These are phyloP conservation scores for Hyphopichia homilentoma DNA, from an alignment of 805 yeast species.

Conservation along the genomic window DNA sequence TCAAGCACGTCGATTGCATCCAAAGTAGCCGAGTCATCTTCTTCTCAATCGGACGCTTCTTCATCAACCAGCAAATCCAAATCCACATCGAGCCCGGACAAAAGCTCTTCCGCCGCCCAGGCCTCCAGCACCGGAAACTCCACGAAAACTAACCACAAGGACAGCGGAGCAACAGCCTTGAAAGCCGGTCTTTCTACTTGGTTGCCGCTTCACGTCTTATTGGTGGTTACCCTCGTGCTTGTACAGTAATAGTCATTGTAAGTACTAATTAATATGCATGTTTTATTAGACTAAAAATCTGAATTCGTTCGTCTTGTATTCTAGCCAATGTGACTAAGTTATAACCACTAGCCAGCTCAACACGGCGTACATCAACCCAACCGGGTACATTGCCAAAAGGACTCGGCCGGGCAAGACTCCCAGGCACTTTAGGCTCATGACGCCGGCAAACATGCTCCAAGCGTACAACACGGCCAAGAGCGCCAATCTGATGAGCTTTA, in stretches of 20 bases:
- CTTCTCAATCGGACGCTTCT: no score
- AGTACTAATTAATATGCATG: no score
- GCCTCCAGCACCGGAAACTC: no score
- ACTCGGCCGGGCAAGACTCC: slow-evolving; percentile 65
- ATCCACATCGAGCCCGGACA: background rate
- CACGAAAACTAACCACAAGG: no score
- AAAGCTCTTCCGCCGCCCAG: background rate
- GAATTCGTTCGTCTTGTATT: no score
- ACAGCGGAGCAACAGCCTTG: background rate
- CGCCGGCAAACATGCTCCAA: slow-evolving; percentile 67
- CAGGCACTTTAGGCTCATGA: slow-evolving; percentile 56
- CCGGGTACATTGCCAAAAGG: slow-evolving; percentile 62
- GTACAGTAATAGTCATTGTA: no score
- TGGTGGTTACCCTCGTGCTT: no score
- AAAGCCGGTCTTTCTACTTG: background rate
- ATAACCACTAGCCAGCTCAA: slow-evolving; percentile 67
- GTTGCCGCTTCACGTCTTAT: no score
- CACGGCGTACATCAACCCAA: slow-evolving; percentile 57
- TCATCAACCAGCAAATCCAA: background rate
- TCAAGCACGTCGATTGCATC: slow-evolving; percentile 1
- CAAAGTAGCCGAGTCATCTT: background rate
- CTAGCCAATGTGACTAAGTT: slow-evolving; percentile 30
- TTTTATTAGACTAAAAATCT: no score
- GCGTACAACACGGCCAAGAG: slow-evolving; percentile 44
- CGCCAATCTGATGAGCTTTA: slow-evolving; percentile 47